phyloP scores from a whole-genome alignment of 2,329 filamentous ascomycete species.

The Colletotrichum simmondsii region DNA sequence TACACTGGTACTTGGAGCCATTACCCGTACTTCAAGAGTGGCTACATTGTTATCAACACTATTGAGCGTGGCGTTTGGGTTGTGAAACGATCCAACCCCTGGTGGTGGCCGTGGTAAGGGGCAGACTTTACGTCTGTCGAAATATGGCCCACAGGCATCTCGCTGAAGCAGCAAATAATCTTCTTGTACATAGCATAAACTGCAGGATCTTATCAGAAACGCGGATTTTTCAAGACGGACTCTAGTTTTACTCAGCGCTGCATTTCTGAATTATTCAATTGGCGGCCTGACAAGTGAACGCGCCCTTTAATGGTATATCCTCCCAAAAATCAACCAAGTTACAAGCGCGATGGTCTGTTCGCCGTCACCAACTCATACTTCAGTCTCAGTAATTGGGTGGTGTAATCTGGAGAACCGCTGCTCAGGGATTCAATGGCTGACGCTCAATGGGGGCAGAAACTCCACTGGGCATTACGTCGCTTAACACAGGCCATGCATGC shows the following conservation, averaged over 20 bases:
- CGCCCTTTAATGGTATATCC: too few species aligned
- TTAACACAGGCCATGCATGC: neutral
- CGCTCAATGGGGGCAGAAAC: neutral
- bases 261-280: too few species aligned
- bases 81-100: constrained; percentile 41
- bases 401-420: neutral
- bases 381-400: neutral
- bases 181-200: neutral
- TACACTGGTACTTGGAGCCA: constrained; percentile 55
- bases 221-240: too few species aligned
- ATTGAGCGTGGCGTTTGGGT: constrained; percentile 56
- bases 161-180: neutral
- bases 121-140: neutral
- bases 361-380: neutral
- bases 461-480: neutral
- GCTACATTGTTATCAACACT: constrained; percentile 57
- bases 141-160: neutral
- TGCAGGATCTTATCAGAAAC: too few species aligned
- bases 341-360: too few species aligned
- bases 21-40: constrained; percentile 53
- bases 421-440: neutral
- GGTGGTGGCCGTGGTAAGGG: constrained; percentile 29
- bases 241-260: too few species aligned
- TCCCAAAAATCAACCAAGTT: too few species aligned
- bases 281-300: too few species aligned